Base-by-base conservation (phyloP, 2,329 filamentous ascomycete species). In the Penicillium oxalicum region DNA sequence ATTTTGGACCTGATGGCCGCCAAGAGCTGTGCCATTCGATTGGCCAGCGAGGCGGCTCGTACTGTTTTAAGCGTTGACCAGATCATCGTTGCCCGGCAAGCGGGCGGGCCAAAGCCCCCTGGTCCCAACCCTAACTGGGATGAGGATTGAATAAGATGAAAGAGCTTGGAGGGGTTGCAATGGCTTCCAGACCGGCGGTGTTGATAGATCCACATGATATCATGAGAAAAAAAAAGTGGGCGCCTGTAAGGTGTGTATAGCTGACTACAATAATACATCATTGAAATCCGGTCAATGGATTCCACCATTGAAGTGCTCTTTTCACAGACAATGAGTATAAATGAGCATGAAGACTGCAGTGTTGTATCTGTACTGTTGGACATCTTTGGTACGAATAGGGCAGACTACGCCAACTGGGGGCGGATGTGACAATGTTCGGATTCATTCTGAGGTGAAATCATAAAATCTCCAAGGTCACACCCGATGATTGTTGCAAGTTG, bases 11-110 rank as follows among this genome's bases (percentile, higher is more conserved):
- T 98, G 38, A 80, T 97, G 74, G 83, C 91, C 52, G 84, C 87
- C 57, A 98, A 98, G 80, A 85, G 84, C 66, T 97, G 91, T 91
- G 93, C 93, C 40, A 95, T 98, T 71, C 93, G 93, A 75, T 79
- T 98, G 56, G 94, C 93, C 34, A 96, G 91, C 25, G 93, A 98
- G 73, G 86, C 93, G 36, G 91, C 90, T 45, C 82, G 93, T 63
- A 98, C 93, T 41, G 87, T 98, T 28, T 77, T 98, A 56, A 95
- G 90, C 41, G 93, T 98, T 35, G 93, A 98, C 72, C 94, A 98
- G 75, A 98, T 98, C 66, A 98, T 98, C 67, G 93, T 98, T 49
- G 91, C 94, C 55, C 84, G 91, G 74, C 93, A 97, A 75, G 93
- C 94, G 41, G 93, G 93, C 66, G 93, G 93, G 34, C 93, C 94